Base-by-base conservation (phyloP, 1,284 basidiomycete genomes). In the Porogramme epimiltina region DNA sequence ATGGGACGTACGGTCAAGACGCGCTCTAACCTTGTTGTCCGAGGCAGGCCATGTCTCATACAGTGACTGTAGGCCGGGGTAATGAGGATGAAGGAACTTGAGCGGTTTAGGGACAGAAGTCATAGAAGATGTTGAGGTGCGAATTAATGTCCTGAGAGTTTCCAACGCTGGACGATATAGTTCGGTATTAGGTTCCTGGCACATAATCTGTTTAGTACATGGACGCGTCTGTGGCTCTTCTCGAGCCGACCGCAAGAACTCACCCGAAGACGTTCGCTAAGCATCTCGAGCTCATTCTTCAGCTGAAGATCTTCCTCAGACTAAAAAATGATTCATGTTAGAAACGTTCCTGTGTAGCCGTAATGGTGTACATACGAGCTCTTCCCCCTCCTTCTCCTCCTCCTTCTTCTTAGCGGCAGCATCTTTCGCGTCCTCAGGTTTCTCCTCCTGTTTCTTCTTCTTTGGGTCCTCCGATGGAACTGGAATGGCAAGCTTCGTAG, bases 41-140 rank as follows among this genome's bases (percentile, higher is more conserved):
- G 88, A 86, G 63, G 81, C 57, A 28, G 82, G 66, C 93, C 93
- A 98, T 42, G 80, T 78, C 55, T 92, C 89, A 70, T 93, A 90
- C 19, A 96, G 74, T 33, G 75, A 74, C 69, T 95, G 92, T 48
- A 99, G 80, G 57, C 89, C 90, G 38, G 91, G 90, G 70, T 97
- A 99, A 68, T 95, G 91, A 24, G 95, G 96, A 55, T 95, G 88
- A 43, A 99, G 82, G 76, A 99, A 99, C 74, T 99, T 99, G 58
- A 99, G 83, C 31, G 97, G 97, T 77, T 99, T 99, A 3, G 97
- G 97, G 13, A 99, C 97, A 15, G 93, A 96, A n/a, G 97, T 99
- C 96, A 99, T 98, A 6, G 95, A 98, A 19, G 93, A 96, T 3
- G 97, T 99, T 20, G 95, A 95, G 3, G 97, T 98, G 65, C 94